Evolutionary conservation across 139 green algal species (phyloP).

Genomic region (Zygnema circumcarinatum): DNA sequence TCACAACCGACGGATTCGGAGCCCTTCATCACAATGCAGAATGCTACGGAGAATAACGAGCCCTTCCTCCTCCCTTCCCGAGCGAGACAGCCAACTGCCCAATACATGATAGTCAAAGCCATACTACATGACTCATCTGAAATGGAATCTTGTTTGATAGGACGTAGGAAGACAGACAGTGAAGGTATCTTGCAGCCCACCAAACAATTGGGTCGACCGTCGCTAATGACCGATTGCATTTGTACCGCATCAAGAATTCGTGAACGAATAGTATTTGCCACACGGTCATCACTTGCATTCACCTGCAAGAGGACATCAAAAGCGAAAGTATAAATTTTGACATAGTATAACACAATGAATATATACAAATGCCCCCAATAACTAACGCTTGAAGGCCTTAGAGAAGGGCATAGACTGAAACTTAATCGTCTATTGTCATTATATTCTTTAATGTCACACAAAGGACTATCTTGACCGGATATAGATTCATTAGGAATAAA

Average conservation of each 20-base stretch:
- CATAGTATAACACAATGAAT: neutral
- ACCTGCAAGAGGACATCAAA: constrained; percentile 46
- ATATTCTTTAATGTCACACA: constrained; percentile 2
- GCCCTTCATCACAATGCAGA: neutral
- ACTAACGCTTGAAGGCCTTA: neutral
- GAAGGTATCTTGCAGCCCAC: no score
- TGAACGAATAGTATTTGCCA: constrained; percentile 66
- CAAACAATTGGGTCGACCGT: constrained; percentile 78
- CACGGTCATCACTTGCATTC: constrained; percentile 93
- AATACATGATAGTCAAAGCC: neutral
- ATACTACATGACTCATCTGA: neutral
- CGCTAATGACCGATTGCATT: constrained; percentile 64
- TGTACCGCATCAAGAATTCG: constrained; percentile 83
- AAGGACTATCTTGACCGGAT: no score
- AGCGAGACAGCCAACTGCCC: neutral
- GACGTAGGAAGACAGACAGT: neutral
- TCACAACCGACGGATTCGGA: neutral
- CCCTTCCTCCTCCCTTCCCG: no score
- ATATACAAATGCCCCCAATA: neutral
- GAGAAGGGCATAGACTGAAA: neutral
- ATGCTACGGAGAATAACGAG: neutral
- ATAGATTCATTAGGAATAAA: no score
- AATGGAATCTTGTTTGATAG: neutral
- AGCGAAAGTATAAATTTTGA: neutral
- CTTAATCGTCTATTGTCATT: neutral